Base-by-base conservation (phyloP, 2,329 filamentous ascomycete species). In the Fonsecaea pugnacius region DNA sequence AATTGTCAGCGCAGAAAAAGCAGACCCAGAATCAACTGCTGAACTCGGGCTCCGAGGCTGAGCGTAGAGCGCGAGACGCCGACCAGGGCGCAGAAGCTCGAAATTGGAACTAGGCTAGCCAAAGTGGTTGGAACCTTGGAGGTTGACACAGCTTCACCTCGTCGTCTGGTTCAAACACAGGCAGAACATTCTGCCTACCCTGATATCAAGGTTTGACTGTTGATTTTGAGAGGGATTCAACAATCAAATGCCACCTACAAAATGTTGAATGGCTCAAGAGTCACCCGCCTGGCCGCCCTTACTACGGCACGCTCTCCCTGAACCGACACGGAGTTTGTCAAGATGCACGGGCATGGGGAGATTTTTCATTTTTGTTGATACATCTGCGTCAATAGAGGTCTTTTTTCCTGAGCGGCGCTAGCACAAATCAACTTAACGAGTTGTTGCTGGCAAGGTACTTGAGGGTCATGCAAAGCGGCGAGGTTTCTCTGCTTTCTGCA, bases 1-100 rank as follows among this genome's bases (percentile, higher is more conserved):
- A 92, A 73, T 81, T 96, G 14, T 85, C 88, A 60, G 88, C 87
- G 38, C 90, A 96, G 78, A 91, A 90, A 79, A 87, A 86, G 71
- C 87, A 91, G 79, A 92, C 89, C 8, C 84, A 87, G 59, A 82
- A 79, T 33, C 86, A 89, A 65, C 88, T 87, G 1, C 79, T 96
- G 55, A 86, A 87, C 67, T 84, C 90, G 69, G 85, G 82, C 3
- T 92, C 91, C 73, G 79, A 83, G 58, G 83, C 88, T 62, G 90
- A 92, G 73, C 78, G 87, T 62, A 81, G 84, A 53, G 82, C 82
- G 14, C 83, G 91, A 60, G 87, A 92, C 67, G 86, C 88, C 8
- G 91, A 96, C 74, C 32, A 64, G 36, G 56, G 30, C 40, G 66
- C 64, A 35, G 43, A 66, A 27, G 58, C 61, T 27, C 64, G 66